A percentile compares a stretch with the other conserved stretches of the same genome.
Conservation (phyloP, 1,284 basidiomycete genomes). For the Marasmius tenuissimus region DNA sequence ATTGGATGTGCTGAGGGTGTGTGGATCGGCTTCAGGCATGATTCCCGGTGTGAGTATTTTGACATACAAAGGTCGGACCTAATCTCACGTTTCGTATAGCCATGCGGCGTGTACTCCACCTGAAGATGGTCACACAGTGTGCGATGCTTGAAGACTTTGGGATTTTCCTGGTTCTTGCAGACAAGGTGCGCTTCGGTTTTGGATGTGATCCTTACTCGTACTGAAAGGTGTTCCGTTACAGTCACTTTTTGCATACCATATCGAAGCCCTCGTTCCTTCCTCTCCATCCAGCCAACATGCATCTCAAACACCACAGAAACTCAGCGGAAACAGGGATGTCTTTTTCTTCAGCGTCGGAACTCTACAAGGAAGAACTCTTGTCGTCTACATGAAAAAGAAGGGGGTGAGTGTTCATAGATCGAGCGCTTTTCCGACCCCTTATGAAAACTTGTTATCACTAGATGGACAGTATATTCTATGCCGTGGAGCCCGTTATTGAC, state of each 20-base stretch:
- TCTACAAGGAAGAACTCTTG: conserved; percentile 80
- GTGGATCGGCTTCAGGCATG: conserved; percentile 83
- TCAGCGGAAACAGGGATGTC: conserved; percentile 88
- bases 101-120: conserved; percentile 78
- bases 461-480: conserved; percentile 90
- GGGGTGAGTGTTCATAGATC: conserved; percentile 56
- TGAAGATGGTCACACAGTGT: conserved; percentile 82
- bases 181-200: conserved; percentile 50
- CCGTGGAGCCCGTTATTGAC: conserved; percentile 88
- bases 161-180: conserved; percentile 84
- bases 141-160: conserved; percentile 86
- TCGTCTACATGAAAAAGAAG: conserved; percentile 96
- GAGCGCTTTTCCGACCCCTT: neutral
- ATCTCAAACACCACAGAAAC: conserved; percentile 79
- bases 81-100: conserved; percentile 36
- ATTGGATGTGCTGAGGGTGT: conserved; percentile 87
- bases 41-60: conserved; percentile 59
- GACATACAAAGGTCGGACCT: neutral
- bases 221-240: conserved; percentile 25
- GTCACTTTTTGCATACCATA: conserved; percentile 86
- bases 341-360: conserved; percentile 93
- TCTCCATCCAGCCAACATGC: conserved; percentile 63
- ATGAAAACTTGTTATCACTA: conserved; percentile 20
- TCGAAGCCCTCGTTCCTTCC: conserved; percentile 93
- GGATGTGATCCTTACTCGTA: neutral